Evolutionary conservation across 495 filamentous ascomycete genomes (phyloP).

Genomic region (Penicillium coffeae): DNA sequence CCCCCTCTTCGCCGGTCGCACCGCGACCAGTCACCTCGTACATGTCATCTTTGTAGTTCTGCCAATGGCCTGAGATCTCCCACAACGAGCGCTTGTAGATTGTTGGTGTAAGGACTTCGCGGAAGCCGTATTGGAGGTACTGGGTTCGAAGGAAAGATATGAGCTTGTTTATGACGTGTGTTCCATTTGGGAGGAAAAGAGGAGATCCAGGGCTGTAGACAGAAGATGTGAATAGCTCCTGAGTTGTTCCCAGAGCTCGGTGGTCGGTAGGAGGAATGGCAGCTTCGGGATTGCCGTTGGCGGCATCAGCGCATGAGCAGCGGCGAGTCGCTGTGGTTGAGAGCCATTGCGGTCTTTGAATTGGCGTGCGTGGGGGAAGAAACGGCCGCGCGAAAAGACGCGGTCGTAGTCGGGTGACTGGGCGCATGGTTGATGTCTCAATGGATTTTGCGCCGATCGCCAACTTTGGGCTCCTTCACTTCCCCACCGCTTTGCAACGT

Average conservation of each 20-base stretch:
- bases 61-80: slow-evolving; percentile 86
- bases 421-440: slow-evolving; percentile 26
- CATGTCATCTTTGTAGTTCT: slow-evolving; percentile 95
- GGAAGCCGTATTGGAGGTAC: slow-evolving; percentile 82
- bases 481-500: slow-evolving; percentile 25
- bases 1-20: slow-evolving; percentile 41
- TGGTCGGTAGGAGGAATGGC: slow-evolving; percentile 53
- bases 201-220: slow-evolving; percentile 82
- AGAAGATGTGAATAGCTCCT: slow-evolving; percentile 76
- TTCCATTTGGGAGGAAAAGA: slow-evolving; percentile 81
- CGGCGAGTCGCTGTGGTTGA: slow-evolving; percentile 28
- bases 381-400: slow-evolving; percentile 8
- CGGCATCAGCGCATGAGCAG: slow-evolving; percentile 39
- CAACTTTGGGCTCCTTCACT: slow-evolving; percentile 15
- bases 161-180: slow-evolving; percentile 83
- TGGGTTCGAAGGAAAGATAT: slow-evolving; percentile 80
- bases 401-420: slow-evolving; percentile 20
- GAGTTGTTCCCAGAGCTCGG: slow-evolving; percentile 63
- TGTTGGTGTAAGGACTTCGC: slow-evolving; percentile 87
- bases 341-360: slow-evolving; percentile 27
- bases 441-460: slow-evolving; percentile 8
- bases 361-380: slow-evolving; percentile 2
- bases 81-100: slow-evolving; percentile 92
- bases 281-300: slow-evolving; percentile 17
- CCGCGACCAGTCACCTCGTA: slow-evolving; percentile 73